Base-by-base conservation (phyloP, 2,329 filamentous ascomycete genomes). In the Fusarium nurragi region DNA sequence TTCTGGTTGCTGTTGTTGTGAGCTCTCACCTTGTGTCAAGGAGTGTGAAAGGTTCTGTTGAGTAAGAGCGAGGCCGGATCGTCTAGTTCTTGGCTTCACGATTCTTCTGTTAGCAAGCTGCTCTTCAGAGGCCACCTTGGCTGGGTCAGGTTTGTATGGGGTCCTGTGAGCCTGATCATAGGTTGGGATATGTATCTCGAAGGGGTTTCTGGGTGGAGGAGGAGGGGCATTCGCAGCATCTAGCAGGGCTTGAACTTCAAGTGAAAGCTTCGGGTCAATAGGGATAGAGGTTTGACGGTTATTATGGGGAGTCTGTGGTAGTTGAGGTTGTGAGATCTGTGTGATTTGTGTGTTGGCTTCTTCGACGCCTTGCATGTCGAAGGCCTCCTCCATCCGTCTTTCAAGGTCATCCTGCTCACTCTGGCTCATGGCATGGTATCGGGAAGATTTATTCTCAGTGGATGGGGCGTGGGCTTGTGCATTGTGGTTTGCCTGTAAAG, bases 31-130 rank as follows among this genome's bases (percentile, higher is more conserved):
- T 34, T 45, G 21, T 11, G 22, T 6, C 6, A 32, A 23, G 12
- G 36, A 28, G 14, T 47, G 40, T 2, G 18, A 7, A 19, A 36
- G 30, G 5, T 10, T 4, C n/a, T n/a, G n/a, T 14, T 25, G 13
- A 14, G 16, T 5, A 10, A 30, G 6, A 23, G 30, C 28, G 13
- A 23, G 16, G 11, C n/a, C 38, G 26, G 21, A 5, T 22, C 9
- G 22, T 37, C 61, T 51, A 22, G 28, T 14, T 13, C 16, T 52
- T 16, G 51, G 56, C 18, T 47, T 62, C 25, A 46, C 26, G 18
- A 65, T 52, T 12, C 23, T 43, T 23, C 62, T 16, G 14, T 26
- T 37, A 25, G 62, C 40, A n/a, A 49, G 32, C 30, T 57, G 34
- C 18, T 57, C 61, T 13, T 51, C 21, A 6, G 41, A 58, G 6